phyloP scores from a whole-genome alignment of 1,284 basidiomycete species.

The Rhodotorula sp. region DNA sequence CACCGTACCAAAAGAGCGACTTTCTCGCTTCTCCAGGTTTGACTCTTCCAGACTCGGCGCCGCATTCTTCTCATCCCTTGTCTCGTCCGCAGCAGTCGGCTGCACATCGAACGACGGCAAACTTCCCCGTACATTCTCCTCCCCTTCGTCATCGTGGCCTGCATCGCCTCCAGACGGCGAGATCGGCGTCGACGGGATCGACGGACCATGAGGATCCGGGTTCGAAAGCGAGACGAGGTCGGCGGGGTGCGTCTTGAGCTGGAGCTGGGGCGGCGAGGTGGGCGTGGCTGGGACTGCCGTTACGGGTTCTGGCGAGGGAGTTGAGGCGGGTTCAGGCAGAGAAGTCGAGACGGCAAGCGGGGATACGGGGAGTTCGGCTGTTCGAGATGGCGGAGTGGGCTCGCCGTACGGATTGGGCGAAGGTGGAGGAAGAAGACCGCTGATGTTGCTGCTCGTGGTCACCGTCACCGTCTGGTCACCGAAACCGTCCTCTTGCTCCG shows the following conservation, averaged over 20 bases:
- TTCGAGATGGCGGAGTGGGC: conserved; percentile 1
- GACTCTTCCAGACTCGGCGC: no score
- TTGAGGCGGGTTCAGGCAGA: neutral
- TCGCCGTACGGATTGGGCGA: conserved; percentile 17
- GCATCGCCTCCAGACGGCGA: conserved; percentile 16
- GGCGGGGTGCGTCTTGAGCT: conserved; percentile 23
- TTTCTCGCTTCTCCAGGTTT: neutral
- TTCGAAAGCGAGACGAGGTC: conserved; percentile 16
- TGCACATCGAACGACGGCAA: neutral
- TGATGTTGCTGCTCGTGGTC: neutral
- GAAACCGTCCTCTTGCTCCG: no score
- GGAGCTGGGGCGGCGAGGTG: neutral
- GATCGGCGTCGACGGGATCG: conserved; percentile 15
- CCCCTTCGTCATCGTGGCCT: conserved; percentile 9
- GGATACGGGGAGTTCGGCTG: neutral
- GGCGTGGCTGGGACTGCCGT: neutral
- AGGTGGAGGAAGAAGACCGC: neutral
- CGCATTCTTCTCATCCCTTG: no score
- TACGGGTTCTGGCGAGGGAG: neutral
- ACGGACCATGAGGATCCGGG: conserved; percentile 18
- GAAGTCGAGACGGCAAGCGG: neutral
- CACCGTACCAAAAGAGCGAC: neutral
- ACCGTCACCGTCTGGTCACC: no score
- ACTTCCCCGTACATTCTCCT: neutral
- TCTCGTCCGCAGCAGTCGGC: no score